Evolutionary conservation across 768 basidiomycete species (phyloP).

Genomic region (Paxillus rubicundulus): DNA sequence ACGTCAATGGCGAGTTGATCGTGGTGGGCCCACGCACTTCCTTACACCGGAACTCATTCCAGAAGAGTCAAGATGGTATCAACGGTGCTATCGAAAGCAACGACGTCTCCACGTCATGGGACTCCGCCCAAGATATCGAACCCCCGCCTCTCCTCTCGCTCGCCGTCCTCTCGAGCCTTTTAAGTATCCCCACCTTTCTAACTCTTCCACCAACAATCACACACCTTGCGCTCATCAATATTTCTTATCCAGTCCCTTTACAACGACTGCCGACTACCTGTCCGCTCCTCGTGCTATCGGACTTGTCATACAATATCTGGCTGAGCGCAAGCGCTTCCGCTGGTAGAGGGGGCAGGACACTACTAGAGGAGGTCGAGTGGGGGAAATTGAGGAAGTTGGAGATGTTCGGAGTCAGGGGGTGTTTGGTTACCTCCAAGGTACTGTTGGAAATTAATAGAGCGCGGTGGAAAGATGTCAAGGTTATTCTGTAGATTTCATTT

Average conservation of each 20-base stretch:
- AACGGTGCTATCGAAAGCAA: background rate
- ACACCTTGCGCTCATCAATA: conserved; percentile 54
- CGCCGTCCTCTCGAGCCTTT: conserved; percentile 46
- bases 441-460: conserved; percentile 50
- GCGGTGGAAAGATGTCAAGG: conserved; percentile 62
- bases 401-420: conserved; percentile 56
- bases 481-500: conserved; percentile 38
- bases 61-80: conserved; percentile 1
- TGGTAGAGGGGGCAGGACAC: conserved; percentile 20
- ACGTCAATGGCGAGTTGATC: conserved; percentile 63
- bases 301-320: conserved; percentile 67
- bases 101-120: conserved; percentile 39
- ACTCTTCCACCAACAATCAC: conserved; percentile 65
- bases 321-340: conserved; percentile 25
- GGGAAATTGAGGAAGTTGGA: conserved; percentile 49
- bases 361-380: conserved; percentile 58
- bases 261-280: conserved; percentile 57
- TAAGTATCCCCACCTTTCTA: conserved; percentile 45
- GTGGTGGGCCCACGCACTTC: conserved; percentile 54
- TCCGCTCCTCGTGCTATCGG: conserved; percentile 60
- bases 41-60: conserved; percentile 45
- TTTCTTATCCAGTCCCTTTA: conserved; percentile 48
- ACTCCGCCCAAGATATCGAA: conserved; percentile 36
- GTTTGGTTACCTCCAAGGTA: conserved; percentile 43
- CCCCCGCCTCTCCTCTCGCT: conserved; percentile 42